These are phyloP conservation scores for Epichloe baconii DNA, from an alignment of 2,329 filamentous ascomycete genomes.

Conservation along the genomic window DNA sequence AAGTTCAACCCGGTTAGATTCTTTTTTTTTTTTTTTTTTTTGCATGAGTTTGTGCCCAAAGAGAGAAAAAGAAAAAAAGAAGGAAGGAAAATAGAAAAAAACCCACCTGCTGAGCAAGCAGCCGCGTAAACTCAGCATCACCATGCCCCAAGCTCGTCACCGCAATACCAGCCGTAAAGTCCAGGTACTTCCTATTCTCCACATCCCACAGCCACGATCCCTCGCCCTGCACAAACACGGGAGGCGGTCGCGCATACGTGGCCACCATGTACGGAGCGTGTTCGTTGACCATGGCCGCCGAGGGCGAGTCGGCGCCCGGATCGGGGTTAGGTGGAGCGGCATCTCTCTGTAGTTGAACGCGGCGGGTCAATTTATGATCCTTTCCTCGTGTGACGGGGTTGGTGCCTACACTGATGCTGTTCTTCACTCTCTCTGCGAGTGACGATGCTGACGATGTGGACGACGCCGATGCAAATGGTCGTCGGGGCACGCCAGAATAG, in stretches of 20 bases:
- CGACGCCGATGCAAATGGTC: slow-evolving; percentile 10
- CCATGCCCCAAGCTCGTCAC: slow-evolving; percentile 89
- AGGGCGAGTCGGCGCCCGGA: slow-evolving; percentile 59
- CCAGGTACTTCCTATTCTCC: slow-evolving; percentile 78
- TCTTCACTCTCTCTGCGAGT: slow-evolving; percentile 19
- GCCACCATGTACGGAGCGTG: slow-evolving; percentile 85
- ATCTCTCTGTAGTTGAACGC: slow-evolving; percentile 13
- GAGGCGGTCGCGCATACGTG: slow-evolving; percentile 81
- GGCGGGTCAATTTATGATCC: not conserved
- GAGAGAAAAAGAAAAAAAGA: not conserved
- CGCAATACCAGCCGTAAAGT: slow-evolving; percentile 92
- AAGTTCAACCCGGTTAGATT: not conserved
- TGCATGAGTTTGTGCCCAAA: not conserved
- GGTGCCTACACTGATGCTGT: slow-evolving; percentile 19
- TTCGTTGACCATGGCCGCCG: slow-evolving; percentile 59
- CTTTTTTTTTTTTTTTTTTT: too few relatives aligned
- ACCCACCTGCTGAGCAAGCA: slow-evolving; percentile 64
- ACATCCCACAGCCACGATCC: slow-evolving; percentile 85
- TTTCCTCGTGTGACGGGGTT: not conserved
- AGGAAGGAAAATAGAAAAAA: not conserved
- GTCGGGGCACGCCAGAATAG: not conserved
- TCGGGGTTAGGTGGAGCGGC: slow-evolving; percentile 50
- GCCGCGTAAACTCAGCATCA: slow-evolving; percentile 61
- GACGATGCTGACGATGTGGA: slow-evolving; percentile 19
- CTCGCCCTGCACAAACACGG: slow-evolving; percentile 78